A percentile compares a stretch with the other conserved stretches of the same genome.
Conservation (phyloP, 106 monocot species). For the Dendrobium catenatum region DNA sequence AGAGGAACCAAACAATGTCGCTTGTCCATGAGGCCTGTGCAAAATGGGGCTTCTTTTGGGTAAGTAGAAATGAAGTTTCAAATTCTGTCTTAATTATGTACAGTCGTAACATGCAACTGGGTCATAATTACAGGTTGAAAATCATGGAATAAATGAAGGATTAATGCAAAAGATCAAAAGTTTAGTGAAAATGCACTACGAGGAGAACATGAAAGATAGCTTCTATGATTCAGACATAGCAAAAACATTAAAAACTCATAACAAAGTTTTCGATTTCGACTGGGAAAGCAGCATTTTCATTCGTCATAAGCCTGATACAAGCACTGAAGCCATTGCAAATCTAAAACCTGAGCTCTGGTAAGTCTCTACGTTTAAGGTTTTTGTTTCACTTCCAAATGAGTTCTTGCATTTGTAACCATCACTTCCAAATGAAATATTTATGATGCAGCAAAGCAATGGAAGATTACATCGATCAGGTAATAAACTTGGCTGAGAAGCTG, state of each 20-base stretch:
- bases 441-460: conserved; percentile 34
- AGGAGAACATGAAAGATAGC: conserved; percentile 32
- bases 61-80: conserved; percentile 2
- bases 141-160: conserved; percentile 38
- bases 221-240: conserved; percentile 41
- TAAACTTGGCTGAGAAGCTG: conserved; percentile 44
- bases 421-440: background rate
- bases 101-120: background rate
- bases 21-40: conserved; percentile 27
- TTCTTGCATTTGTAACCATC: background rate
- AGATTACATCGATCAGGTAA: conserved; percentile 29
- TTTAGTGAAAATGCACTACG: conserved; percentile 42
- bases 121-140: conserved; percentile 33
- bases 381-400: background rate
- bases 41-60: conserved; percentile 55
- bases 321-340: conserved; percentile 19
- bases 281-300: conserved; percentile 52
- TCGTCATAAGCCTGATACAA: conserved; percentile 33
- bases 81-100: background rate
- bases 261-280: conserved; percentile 14
- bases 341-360: conserved; percentile 30
- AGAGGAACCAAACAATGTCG: conserved; percentile 30
- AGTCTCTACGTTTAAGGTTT: background rate
- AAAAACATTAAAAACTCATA: conserved; percentile 9
- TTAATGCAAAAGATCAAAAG: conserved; percentile 32